A percentile compares a stretch with the other conserved stretches of the same genome.
These are phyloP conservation scores for Sphagnurus paluster DNA, from an alignment of 1,284 basidiomycete genomes.

Conservation along the genomic window DNA sequence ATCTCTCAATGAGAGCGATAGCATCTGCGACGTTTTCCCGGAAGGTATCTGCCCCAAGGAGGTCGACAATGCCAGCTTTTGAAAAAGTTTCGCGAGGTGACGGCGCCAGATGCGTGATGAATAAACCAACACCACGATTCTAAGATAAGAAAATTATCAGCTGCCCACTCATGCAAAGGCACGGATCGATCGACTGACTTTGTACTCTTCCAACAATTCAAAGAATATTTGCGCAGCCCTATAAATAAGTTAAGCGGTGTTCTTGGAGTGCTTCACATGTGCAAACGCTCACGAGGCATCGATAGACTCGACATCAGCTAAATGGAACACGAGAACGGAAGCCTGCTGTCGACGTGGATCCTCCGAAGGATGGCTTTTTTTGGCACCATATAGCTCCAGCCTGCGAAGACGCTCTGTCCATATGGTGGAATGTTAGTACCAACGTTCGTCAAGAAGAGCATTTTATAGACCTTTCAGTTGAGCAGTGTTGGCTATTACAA, in stretches of 20 bases:
- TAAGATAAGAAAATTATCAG: conserved; percentile 24
- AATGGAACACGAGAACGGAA: conserved; percentile 82
- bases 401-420: conserved; percentile 73
- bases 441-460: neutral
- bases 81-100: conserved; percentile 60
- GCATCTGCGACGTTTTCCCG: conserved; percentile 71
- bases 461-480: conserved; percentile 68
- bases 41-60: conserved; percentile 73
- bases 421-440: conserved; percentile 9
- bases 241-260: too few species aligned
- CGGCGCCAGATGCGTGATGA: conserved; percentile 75
- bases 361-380: conserved; percentile 84
- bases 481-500: conserved; percentile 75
- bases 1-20: conserved; percentile 46
- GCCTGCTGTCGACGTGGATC: conserved; percentile 76
- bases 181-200: conserved; percentile 37
- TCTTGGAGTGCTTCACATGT: too few species aligned
- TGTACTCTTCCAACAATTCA: conserved; percentile 79
- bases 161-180: neutral
- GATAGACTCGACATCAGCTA: conserved; percentile 82
- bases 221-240: conserved; percentile 85
- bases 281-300: conserved; percentile 83
- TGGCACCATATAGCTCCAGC: conserved; percentile 78
- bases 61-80: conserved; percentile 62
- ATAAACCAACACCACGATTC: conserved; percentile 72